phyloP scores from a whole-genome alignment of 2,329 filamentous ascomycete species.

The Claviceps sp. region DNA sequence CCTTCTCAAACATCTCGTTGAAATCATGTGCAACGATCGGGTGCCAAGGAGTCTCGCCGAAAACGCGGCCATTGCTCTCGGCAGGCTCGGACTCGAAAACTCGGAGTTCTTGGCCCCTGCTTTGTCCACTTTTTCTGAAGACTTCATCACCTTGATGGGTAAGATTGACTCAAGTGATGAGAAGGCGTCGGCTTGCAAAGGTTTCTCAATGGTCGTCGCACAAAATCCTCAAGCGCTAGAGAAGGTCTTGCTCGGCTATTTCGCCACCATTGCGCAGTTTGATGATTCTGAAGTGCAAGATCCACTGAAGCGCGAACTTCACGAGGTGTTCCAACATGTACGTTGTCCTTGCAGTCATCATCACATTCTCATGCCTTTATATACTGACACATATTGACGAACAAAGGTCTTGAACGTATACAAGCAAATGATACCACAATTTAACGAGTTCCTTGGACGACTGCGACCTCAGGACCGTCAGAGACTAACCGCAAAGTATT shows the following conservation, averaged over 20 bases:
- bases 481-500: constrained; percentile 34
- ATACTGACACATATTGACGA: constrained; percentile 1
- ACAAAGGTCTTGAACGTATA: constrained; percentile 39
- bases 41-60: constrained; percentile 81
- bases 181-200: constrained; percentile 85
- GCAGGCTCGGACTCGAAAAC: constrained; percentile 71
- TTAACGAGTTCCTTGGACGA: constrained; percentile 39
- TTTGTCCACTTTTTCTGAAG: constrained; percentile 64
- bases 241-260: constrained; percentile 67
- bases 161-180: constrained; percentile 82
- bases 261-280: constrained; percentile 70
- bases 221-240: constrained; percentile 90
- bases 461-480: constrained; percentile 36
- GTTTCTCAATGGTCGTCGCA: constrained; percentile 73
- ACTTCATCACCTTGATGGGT: constrained; percentile 70
- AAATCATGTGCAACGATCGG: constrained; percentile 73
- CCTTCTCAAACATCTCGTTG: constrained; percentile 62
- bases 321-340: constrained; percentile 65
- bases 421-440: constrained; percentile 46
- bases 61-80: constrained; percentile 87
- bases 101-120: constrained; percentile 65
- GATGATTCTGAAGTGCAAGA: constrained; percentile 47
- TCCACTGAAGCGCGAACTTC: constrained; percentile 50
- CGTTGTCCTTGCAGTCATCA: constrained; percentile 17
- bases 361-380: too few species aligned